Percentiles rank a stretch among this genome's conserved stretches.
These are phyloP conservation scores for Sphagnum fallax DNA, from an alignment of 228 moss, liverwort and hornwort genomes.

Conservation along the genomic window DNA sequence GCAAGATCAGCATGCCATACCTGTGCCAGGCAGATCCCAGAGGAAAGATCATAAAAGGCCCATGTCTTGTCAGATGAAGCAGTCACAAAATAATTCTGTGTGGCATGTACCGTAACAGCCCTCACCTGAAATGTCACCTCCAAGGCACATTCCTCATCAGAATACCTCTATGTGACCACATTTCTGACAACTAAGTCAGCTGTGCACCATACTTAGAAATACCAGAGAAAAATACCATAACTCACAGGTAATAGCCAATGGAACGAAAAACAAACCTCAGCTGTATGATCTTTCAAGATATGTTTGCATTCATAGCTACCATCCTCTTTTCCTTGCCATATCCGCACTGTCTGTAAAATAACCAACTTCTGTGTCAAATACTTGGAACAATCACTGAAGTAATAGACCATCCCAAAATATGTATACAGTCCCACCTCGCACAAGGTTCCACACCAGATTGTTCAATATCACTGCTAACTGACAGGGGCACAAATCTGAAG, in stretches of 20 bases:
- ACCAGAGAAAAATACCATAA: too few species aligned
- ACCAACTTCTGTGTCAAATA: not conserved
- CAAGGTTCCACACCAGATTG: too few species aligned
- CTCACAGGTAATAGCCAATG: too few species aligned
- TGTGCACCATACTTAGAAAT: too few species aligned
- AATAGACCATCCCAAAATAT: not conserved
- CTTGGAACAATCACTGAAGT: too few species aligned
- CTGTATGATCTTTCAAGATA: constrained; percentile 74
- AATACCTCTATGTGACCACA: not conserved
- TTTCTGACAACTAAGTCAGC: too few species aligned
- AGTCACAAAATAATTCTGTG: constrained; percentile 90
- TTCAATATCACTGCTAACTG: too few species aligned
- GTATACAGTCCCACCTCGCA: too few species aligned
- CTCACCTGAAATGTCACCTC: constrained; percentile 43
- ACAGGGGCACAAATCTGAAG: not conserved
- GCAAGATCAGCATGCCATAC: constrained; percentile 15
- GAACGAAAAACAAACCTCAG: constrained; percentile 38
- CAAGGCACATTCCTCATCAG: not conserved
- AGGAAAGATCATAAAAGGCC: constrained; percentile 87
- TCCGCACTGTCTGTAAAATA: constrained; percentile 65
- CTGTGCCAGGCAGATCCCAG: constrained; percentile 90
- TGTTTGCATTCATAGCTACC: constrained; percentile 69
- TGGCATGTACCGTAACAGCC: constrained; percentile 95
- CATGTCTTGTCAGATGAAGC: constrained; percentile 89
- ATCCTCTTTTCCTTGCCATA: constrained; percentile 59